Percentiles rank a stretch among this genome's conserved stretches.
phyloP scores from a whole-genome alignment of 2,329 filamentous ascomycete genomes.

The Curvularia sp. region DNA sequence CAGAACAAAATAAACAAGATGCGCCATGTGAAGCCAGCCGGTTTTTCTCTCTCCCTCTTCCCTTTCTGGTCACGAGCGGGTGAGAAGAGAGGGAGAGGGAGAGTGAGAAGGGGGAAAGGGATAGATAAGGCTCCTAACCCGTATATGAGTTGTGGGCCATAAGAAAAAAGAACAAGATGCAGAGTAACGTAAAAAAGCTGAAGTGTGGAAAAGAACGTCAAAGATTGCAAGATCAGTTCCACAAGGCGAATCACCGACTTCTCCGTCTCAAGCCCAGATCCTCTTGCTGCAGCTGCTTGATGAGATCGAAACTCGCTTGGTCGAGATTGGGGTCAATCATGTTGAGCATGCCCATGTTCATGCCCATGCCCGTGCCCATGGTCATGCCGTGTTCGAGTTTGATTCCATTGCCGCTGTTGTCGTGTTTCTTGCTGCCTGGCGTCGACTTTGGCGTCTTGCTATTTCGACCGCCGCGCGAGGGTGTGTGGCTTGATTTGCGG shows the following conservation, averaged over 20 bases:
- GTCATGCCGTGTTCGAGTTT: conserved; percentile 35
- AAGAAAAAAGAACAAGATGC: not conserved
- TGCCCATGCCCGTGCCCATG: conserved; percentile 24
- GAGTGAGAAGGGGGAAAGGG: not conserved
- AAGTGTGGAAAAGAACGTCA: not conserved
- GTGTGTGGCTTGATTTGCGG: conserved; percentile 36
- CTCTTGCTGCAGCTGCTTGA: conserved; percentile 43
- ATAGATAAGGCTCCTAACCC: not conserved
- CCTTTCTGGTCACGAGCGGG: not conserved
- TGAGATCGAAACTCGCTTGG: conserved; percentile 36
- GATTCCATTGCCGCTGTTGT: conserved; percentile 37
- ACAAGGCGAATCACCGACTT: conserved; percentile 27
- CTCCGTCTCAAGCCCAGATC: conserved; percentile 42
- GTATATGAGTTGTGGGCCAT: not conserved
- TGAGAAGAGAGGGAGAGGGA: not conserved
- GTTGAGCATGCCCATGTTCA: conserved; percentile 25
- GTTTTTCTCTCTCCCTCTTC: not conserved
- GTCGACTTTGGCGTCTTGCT: conserved; percentile 44
- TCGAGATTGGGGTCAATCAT: conserved; percentile 38
- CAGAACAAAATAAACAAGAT: not conserved
- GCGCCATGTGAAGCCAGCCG: not conserved
- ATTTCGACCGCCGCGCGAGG: conserved; percentile 26
- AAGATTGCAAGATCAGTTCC: not conserved
- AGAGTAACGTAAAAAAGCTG: not conserved
- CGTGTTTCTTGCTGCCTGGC: conserved; percentile 23